These are phyloP conservation scores for Mentha longifolia DNA, from an alignment of 257 asterid genomes.

Conservation along the genomic window DNA sequence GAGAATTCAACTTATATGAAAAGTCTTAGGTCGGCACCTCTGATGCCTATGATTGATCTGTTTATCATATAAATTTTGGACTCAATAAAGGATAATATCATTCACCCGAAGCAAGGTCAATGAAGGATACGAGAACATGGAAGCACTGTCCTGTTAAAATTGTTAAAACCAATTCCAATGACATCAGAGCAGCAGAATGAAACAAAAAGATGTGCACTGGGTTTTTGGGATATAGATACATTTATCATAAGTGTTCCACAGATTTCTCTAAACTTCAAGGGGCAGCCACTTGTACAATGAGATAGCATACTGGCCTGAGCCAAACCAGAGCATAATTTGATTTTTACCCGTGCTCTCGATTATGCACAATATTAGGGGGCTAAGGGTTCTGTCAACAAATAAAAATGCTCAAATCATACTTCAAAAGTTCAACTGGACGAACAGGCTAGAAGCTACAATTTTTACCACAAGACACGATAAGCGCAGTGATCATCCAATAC, in stretches of 20 bases:
- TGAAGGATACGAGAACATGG: conserved; percentile 2
- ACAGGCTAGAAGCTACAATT: too few relatives aligned
- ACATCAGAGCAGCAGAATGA: conserved; percentile 23
- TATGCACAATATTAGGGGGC: too few relatives aligned
- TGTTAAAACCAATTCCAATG: background rate
- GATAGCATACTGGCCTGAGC: background rate
- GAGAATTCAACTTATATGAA: conserved; percentile 27
- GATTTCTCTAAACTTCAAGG: background rate
- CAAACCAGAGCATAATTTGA: too few relatives aligned
- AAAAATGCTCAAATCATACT: background rate
- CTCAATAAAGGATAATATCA: background rate
- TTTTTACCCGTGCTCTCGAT: too few relatives aligned
- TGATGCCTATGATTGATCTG: background rate
- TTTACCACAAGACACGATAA: background rate
- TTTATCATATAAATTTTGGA: conserved; percentile 1
- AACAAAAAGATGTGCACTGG: background rate
- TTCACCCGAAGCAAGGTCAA: background rate
- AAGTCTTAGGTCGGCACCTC: background rate
- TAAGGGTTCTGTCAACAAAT: too few relatives aligned
- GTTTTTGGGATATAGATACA: background rate
- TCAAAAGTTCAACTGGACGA: background rate
- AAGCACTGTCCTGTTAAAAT: background rate
- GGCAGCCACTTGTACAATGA: background rate
- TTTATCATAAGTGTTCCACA: background rate
- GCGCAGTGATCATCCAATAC: too few relatives aligned